A percentile compares a stretch with the other conserved stretches of the same genome.
Evolutionary conservation across 1,284 basidiomycete genomes (phyloP).

Genomic region (Fomitopsis pinicola): DNA sequence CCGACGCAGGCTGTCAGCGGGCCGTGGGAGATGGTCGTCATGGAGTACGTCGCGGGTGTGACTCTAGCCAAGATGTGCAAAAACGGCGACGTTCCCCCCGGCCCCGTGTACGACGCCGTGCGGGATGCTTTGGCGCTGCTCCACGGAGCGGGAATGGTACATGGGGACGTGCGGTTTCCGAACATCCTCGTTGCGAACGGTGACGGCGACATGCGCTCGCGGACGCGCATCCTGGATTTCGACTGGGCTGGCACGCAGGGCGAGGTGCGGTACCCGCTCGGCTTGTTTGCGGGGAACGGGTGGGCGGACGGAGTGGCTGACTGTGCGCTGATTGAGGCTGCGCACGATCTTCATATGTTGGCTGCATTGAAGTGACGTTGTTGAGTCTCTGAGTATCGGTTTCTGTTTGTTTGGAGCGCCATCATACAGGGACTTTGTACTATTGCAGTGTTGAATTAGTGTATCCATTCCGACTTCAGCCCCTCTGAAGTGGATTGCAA

Average conservation of each 20-base stretch:
- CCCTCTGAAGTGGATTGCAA: too few species aligned
- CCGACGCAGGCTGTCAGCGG: not conserved
- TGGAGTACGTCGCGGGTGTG: conserved; percentile 8
- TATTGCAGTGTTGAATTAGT: too few species aligned
- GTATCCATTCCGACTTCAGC: too few species aligned
- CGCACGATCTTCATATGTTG: conserved; percentile 3
- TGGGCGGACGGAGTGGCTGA: not conserved
- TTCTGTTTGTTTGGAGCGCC: too few species aligned
- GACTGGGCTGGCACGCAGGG: conserved; percentile 20
- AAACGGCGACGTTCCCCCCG: not conserved
- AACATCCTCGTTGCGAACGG: conserved; percentile 16
- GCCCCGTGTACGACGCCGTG: not conserved
- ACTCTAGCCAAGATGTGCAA: not conserved
- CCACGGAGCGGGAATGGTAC: conserved; percentile 10
- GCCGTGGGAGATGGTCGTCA: conserved; percentile 9
- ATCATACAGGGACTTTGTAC: too few species aligned
- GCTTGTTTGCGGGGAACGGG: not conserved
- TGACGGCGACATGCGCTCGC: not conserved
- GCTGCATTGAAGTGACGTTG: not conserved
- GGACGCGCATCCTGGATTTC: conserved; percentile 19
- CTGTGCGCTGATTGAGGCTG: not conserved
- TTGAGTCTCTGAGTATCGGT: too few species aligned
- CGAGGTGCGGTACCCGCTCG: conserved; percentile 14
- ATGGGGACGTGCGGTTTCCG: conserved; percentile 15
- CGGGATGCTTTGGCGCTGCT: conserved; percentile 2